Evolutionary conservation across 2,329 filamentous ascomycete species (phyloP), one percentile per base, ranked within the genome.

Genomic region (Teratosphaeria destructans): DNA sequence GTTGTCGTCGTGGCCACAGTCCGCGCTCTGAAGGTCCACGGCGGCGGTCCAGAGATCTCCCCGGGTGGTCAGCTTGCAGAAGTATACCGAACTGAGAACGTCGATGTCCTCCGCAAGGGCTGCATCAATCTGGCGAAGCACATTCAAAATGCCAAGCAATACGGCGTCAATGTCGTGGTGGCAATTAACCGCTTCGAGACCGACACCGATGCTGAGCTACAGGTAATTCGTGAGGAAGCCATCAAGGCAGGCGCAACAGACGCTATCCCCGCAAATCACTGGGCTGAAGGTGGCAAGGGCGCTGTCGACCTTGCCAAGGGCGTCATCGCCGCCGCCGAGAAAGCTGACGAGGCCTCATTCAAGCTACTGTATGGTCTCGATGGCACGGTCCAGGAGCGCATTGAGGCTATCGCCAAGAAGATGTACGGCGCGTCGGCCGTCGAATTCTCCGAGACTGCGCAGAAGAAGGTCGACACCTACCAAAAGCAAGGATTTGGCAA

Each of bases 151-250:
- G 94, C 94, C 59, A 90, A 84, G 74, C 81, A 84, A 11, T 99
- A 95, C 70, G 94, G 94, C 52, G 84, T 96, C 23, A 93, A 94
- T 5, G 93, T 99, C 6, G 88, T 99, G 16, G 93, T 99, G 14
- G 94, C 93, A 57, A 94, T 99, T 80, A 99, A 99, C 82, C 90
- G 89, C 75, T 96, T 99, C 74, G 83, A 88, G 62, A 96, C 91
- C 5, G 94, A 99, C 72, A 96, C 92, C 2, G 87, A 93, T 14
- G 92, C 92, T 58, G 94, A 99, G 74, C 87, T 96, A 62, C 84
- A 87, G 43, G 88, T 94, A 63, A 85, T 99, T 67, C 87, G 89
- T 60, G 91, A 97, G 73, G 93, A 96, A 74, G 87, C 94, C 54
- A 84, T 96, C 63, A 85, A 90, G 55, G 94, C 94, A 4, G 94